phyloP scores from a whole-genome alignment of 192 early-diverging fungal species.

The Coemansia aciculifera region DNA sequence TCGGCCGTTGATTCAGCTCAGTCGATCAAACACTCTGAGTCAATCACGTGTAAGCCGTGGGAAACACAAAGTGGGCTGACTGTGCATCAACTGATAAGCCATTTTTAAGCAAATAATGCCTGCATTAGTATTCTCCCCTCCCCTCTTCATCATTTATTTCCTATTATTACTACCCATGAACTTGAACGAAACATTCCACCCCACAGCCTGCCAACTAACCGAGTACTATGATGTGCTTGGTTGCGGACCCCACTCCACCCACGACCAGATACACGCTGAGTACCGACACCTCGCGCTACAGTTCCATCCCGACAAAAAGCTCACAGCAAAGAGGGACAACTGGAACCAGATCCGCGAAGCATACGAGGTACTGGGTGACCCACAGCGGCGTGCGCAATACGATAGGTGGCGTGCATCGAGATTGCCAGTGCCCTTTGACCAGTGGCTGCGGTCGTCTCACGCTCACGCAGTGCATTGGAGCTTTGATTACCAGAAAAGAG shows the following conservation, averaged over 20 bases:
- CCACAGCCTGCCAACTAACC: not conserved
- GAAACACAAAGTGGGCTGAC: not conserved
- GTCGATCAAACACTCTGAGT: not conserved
- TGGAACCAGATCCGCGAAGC: conserved; percentile 35
- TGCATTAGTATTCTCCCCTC: no score
- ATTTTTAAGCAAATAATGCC: no score
- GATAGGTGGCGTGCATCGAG: conserved; percentile 33
- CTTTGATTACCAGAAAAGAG: conserved; percentile 16
- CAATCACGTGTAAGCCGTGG: not conserved
- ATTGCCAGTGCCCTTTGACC: conserved; percentile 26
- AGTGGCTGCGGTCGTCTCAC: conserved; percentile 21
- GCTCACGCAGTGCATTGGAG: conserved; percentile 37
- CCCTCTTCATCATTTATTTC: not conserved
- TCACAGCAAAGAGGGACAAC: not conserved
- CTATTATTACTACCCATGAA: not conserved
- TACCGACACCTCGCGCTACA: conserved; percentile 19
- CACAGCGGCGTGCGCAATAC: conserved; percentile 30
- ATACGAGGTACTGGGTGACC: conserved; percentile 29
- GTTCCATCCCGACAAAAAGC: conserved; percentile 31
- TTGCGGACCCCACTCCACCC: conserved; percentile 22
- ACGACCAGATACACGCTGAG: conserved; percentile 30
- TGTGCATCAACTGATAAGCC: not conserved
- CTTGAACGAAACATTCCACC: not conserved
- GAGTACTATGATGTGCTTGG: conserved; percentile 37
- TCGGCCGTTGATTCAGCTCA: not conserved